Evolutionary conservation across 2,329 filamentous ascomycete species (phyloP), one percentile per base, ranked within the genome.

Genomic region (Diaporthe sp.): DNA sequence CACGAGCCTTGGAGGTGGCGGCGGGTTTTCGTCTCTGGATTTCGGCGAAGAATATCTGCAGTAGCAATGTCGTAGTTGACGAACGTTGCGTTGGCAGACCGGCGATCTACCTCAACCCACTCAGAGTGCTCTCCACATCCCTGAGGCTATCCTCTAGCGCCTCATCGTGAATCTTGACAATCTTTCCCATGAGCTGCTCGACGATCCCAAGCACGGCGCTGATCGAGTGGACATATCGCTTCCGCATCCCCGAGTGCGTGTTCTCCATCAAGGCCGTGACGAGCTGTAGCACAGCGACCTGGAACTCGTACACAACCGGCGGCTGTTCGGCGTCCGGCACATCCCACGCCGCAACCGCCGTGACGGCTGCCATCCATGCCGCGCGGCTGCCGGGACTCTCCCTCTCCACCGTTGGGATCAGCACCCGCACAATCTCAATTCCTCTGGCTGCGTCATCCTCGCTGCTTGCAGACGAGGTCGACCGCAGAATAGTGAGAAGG

Each of bases 311-410:
- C 4, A 86, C 80, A 0, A 79, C 70, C 9, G 77, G 67, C 3
- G 79, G 68, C 62, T 75, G 77, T 31, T 79, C 79, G 62, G 22
- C 76, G 70, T 79, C 78, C 15, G 87, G 83, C 0, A 85, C 80
- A 58, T 86, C 79, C 86, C 87, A 89, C 5, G 86, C 88, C 2
- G 90, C 88, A 1, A 89, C 86, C 1, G 81, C 80, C 2, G 88
- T 90, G 46, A 92, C 85, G 10, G 89, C 77, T 46, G 86, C 84
- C 86, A 92, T 89, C 90, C 91, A 92, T 2, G 86, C 85, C 78
- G 92, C 90, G 9, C 84, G 82, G 12, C 86, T 85, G 22, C 85
- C 85, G 0, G 83, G 81, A 0, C 81, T 80, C 77, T 88, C 86
- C 46, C 84, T 82, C 79, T 92, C 90, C 2, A 86, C 85, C 9